These are phyloP conservation scores for Coemansia sp. DNA, from an alignment of 192 early-diverging fungal species.

Conservation along the genomic window DNA sequence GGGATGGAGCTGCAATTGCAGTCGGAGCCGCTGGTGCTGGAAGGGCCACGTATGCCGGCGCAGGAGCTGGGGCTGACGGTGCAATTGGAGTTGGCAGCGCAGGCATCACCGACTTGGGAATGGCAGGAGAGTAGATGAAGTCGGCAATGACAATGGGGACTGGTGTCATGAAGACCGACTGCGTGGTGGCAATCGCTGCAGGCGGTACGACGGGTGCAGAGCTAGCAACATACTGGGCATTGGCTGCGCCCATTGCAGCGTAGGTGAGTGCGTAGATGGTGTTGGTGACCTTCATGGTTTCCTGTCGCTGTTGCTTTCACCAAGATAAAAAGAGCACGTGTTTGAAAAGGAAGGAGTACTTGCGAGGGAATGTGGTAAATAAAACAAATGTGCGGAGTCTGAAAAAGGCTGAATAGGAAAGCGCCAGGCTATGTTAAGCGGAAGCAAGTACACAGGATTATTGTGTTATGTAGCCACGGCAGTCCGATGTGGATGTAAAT, in stretches of 20 bases:
- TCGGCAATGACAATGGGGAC: slow-evolving; percentile 29
- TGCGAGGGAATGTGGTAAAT: neutral
- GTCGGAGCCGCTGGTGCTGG: slow-evolving; percentile 7
- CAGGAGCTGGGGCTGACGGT: slow-evolving; percentile 6
- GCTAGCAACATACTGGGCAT: slow-evolving; percentile 18
- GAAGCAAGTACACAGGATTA: neutral
- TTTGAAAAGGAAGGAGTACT: neutral
- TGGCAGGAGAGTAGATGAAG: slow-evolving; percentile 31
- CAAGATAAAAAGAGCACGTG: neutral
- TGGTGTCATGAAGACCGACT: slow-evolving; percentile 15
- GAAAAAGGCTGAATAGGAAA: neutral
- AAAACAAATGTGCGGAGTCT: slow-evolving; percentile 1
- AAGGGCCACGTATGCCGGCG: slow-evolving; percentile 14
- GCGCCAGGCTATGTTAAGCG: slow-evolving; percentile 1
- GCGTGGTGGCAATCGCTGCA: neutral
- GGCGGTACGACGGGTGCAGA: slow-evolving; percentile 20
- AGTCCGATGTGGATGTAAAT: neutral
- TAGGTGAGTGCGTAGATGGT: slow-evolving; percentile 33
- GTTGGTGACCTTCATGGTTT: slow-evolving; percentile 36
- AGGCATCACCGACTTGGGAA: neutral
- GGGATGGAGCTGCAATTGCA: slow-evolving; percentile 13
- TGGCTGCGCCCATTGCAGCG: slow-evolving; percentile 19
- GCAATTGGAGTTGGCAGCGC: slow-evolving; percentile 2
- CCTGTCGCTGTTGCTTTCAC: neutral
- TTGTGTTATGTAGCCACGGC: neutral